Evolutionary conservation across 2,329 filamentous ascomycete genomes (phyloP).

Genomic region (Corinectria fuckeliana): DNA sequence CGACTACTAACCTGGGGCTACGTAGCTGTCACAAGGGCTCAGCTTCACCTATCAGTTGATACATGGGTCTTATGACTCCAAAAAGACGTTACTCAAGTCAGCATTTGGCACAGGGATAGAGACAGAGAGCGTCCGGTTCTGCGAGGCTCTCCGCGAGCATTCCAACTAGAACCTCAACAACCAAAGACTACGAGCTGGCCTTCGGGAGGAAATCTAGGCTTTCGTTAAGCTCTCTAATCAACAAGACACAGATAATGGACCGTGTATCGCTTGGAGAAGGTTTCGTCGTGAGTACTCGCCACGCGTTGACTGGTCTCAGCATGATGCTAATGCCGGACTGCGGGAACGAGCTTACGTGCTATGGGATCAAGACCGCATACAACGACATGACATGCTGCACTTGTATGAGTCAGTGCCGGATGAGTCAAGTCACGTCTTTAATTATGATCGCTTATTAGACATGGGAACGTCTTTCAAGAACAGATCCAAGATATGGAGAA

Average conservation of each 20-base stretch:
- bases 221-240: not conserved
- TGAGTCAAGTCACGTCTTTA: not conserved
- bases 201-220: not conserved
- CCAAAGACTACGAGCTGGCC: not conserved
- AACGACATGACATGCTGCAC: not conserved
- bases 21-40: not conserved
- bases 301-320: no score
- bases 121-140: not conserved
- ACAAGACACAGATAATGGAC: not conserved
- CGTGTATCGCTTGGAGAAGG: not conserved
- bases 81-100: not conserved
- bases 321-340: not conserved
- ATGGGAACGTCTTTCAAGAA: not conserved
- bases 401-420: not conserved
- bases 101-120: not conserved
- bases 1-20: not conserved
- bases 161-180: not conserved
- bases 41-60: not conserved
- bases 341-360: not conserved
- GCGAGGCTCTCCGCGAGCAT: not conserved
- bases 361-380: not conserved
- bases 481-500: not conserved
- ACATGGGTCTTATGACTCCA: not conserved
- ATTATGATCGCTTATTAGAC: not conserved
- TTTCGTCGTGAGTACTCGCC: no score